Base-by-base conservation (phyloP, 441 rosid species). In the Populus tomentosa region DNA sequence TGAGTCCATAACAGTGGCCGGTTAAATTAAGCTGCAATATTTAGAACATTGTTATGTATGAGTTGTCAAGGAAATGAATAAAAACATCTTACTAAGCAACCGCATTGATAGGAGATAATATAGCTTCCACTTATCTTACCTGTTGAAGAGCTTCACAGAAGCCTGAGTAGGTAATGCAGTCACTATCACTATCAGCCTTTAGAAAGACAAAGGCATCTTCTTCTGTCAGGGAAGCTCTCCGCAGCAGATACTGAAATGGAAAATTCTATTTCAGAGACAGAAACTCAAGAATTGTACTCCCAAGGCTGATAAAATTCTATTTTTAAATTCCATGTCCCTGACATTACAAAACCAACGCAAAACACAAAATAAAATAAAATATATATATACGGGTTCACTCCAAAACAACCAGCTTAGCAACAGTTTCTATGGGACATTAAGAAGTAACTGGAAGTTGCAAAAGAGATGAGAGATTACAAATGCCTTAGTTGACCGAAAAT, bases 141-240 rank as follows among this genome's bases (percentile, higher is more conserved):
- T 87, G 96, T 33, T 86, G 86, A 78, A 95, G 97, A 75, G 92
- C 92, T 87, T 88, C 89, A 74, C 92, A 90, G 84, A 95, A 93
- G 50, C 90, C 92, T 6, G 77, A 65, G 84, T 86, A 90, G 75
- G 93, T 87, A 68, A 93, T 87, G 77, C 74, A 82, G 81, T 95
- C 94, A 61, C 81, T 82, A 67, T 80, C 84, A 35, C 78, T 86
- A 53, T 88, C 89, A 20, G 84, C 90, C 83, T 88, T 91, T 56
- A 92, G 83, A 80, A 90, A 91, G 1, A 91, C 92, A 84, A 88
- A 94, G 53, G 98, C 96, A 81, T 85, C 89, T 10, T 87, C 82
- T 80, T 87, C 98, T 71, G 96, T 91, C 72, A 86, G 77, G 26
- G 88, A 92, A 70, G 92, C 92, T 85, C 85, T 87, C 78, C 87